Conservation (phyloP, 2,329 filamentous ascomycete species). For the Clonostachys rhizophaga region DNA sequence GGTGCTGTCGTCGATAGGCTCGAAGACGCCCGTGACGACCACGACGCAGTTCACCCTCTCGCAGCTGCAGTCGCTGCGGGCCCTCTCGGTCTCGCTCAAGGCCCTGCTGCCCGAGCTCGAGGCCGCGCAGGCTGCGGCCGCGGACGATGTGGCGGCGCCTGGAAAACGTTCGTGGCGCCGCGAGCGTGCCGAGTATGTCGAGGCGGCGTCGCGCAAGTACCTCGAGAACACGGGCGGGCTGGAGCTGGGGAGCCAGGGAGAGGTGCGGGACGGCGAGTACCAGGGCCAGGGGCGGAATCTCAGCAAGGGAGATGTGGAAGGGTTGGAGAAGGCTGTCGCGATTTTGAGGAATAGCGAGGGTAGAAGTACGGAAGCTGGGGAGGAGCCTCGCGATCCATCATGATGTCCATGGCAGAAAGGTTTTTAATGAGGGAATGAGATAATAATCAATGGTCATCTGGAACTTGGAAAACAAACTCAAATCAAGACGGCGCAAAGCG, state of each 20-base stretch:
- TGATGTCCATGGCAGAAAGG: too few species aligned
- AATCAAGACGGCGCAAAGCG: too few species aligned
- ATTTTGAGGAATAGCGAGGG: slow-evolving; percentile 25
- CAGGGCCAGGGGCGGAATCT: slow-evolving; percentile 48
- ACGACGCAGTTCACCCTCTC: slow-evolving; percentile 75
- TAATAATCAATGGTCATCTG: too few species aligned
- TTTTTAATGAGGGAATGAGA: too few species aligned
- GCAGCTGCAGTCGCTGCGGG: slow-evolving; percentile 75
- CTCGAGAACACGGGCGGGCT: slow-evolving; percentile 67
- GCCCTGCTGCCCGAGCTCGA: slow-evolving; percentile 61
- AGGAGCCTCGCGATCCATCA: too few species aligned
- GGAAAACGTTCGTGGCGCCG: slow-evolving; percentile 54
- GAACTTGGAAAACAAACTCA: too few species aligned
- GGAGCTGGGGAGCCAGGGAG: slow-evolving; percentile 57
- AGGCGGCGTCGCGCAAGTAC: slow-evolving; percentile 71
- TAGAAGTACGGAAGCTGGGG: too few species aligned
- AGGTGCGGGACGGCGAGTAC: slow-evolving; percentile 62
- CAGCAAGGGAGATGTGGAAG: slow-evolving; percentile 49
- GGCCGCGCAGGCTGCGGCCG: slow-evolving; percentile 6
- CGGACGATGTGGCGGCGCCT: slow-evolving; percentile 24
- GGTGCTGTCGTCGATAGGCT: slow-evolving; percentile 43
- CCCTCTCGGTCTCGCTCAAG: slow-evolving; percentile 55
- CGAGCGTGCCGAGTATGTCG: slow-evolving; percentile 77
- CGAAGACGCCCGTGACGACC: slow-evolving; percentile 57
- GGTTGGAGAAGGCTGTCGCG: slow-evolving; percentile 44